Conservation (phyloP, 1,139 yeast species). For the Geotrichum fermentans region DNA sequence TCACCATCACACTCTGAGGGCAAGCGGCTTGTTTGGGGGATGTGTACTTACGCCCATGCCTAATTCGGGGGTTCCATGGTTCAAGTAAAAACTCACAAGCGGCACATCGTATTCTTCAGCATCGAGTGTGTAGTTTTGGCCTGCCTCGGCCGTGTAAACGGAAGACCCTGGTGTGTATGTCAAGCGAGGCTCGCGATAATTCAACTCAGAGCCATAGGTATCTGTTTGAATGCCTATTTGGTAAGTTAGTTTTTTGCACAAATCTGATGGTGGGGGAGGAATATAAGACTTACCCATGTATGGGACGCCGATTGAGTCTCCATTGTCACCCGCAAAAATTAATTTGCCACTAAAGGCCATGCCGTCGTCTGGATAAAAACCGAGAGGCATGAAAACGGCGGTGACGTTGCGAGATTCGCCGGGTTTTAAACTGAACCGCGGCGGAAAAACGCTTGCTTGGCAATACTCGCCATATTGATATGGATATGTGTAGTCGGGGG, state of each 20-base stretch:
- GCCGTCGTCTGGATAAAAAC: conserved; percentile 2
- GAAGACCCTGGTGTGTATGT: background rate
- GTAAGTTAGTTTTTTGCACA: background rate
- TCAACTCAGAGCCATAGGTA: background rate
- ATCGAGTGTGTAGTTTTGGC: background rate
- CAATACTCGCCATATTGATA: background rate
- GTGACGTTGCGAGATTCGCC: conserved; percentile 4
- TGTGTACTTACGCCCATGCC: conserved; percentile 6
- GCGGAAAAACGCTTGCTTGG: background rate
- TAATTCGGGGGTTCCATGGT: conserved; percentile 11
- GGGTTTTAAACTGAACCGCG: background rate
- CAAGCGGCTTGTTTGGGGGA: background rate
- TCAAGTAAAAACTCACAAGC: background rate
- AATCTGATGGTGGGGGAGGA: background rate
- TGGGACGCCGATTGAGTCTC: conserved; percentile 22
- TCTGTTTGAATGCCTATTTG: conserved; percentile 17
- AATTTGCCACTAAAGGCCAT: conserved; percentile 21
- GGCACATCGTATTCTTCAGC: background rate
- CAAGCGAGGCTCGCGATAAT: background rate
- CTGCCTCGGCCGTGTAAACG: background rate
- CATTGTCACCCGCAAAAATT: conserved; percentile 23
- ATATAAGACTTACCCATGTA: conserved; percentile 24
- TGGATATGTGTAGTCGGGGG: conserved; percentile 15
- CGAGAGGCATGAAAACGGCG: background rate
- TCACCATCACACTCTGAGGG: background rate